These are phyloP conservation scores for Chrysopogon serrulatus DNA, from an alignment of 176 grass and related monocot genomes.

Conservation along the genomic window DNA sequence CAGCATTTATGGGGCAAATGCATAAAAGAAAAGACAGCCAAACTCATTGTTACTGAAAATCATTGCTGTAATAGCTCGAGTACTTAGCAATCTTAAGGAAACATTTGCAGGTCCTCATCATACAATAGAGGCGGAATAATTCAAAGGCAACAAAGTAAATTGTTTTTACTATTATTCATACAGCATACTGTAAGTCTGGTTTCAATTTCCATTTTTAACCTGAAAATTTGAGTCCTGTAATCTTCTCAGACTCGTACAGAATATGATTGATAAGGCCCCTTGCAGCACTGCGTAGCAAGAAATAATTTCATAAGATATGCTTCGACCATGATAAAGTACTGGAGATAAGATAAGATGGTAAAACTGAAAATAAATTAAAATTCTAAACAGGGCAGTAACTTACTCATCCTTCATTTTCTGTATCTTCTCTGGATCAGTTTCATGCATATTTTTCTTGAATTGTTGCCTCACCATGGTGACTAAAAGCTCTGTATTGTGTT, in stretches of 20 bases:
- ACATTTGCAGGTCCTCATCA: background rate
- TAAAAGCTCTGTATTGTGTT: constrained; percentile 83
- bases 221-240: constrained; percentile 72
- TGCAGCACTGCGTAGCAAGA: constrained; percentile 66
- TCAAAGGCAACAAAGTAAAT: constrained; percentile 1
- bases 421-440: constrained; percentile 98
- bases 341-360: background rate
- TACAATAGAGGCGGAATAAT: background rate
- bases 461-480: constrained; percentile 92
- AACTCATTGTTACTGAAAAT: background rate
- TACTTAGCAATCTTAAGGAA: background rate
- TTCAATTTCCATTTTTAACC: constrained; percentile 39
- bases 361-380: background rate
- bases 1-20: background rate
- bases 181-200: background rate
- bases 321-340: background rate
- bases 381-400: constrained; percentile 15
- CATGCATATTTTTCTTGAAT: constrained; percentile 93
- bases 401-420: constrained; percentile 95
- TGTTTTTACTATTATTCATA: constrained; percentile 27
- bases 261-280: constrained; percentile 98
- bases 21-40: background rate
- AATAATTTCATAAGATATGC: constrained; percentile 27
- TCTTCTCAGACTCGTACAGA: constrained; percentile 81
- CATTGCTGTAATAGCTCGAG: constrained; percentile 6